Evolutionary conservation across 1,284 basidiomycete genomes (phyloP).

Genomic region (Sparassis latifolia): DNA sequence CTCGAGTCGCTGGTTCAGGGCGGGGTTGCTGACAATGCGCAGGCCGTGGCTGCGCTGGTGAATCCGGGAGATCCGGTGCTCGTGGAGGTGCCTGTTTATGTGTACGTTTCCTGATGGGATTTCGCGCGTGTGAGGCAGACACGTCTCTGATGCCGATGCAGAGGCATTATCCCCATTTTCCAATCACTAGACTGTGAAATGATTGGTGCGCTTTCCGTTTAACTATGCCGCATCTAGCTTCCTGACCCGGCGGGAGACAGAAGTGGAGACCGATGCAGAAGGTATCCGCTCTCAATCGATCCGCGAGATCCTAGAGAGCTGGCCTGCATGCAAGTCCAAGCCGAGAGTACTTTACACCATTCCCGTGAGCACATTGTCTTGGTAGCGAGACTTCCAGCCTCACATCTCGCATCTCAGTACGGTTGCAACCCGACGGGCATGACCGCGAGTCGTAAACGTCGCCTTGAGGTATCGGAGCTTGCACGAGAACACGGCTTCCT

Average conservation of each 20-base stretch:
- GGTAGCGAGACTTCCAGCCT: too few species aligned
- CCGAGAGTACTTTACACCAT: conserved; percentile 85
- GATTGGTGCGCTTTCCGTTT: conserved; percentile 40
- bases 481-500: conserved; percentile 74
- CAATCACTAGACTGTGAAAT: conserved; percentile 49
- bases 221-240: not conserved
- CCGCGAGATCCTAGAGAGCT: conserved; percentile 63
- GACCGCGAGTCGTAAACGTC: conserved; percentile 68
- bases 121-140: too few species aligned
- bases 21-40: not conserved
- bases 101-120: conserved; percentile 36
- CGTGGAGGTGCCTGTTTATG: conserved; percentile 84
- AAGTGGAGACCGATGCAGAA: conserved; percentile 74
- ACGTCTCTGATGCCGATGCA: conserved; percentile 17
- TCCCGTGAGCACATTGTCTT: conserved; percentile 40
- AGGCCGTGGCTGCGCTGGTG: conserved; percentile 58
- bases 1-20: not conserved
- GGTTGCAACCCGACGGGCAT: conserved; percentile 83
- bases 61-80: conserved; percentile 80
- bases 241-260: conserved; percentile 28
- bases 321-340: conserved; percentile 67
- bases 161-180: conserved; percentile 63
- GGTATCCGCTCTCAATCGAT: conserved; percentile 69
- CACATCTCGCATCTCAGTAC: conserved; percentile 37
- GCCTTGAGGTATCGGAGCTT: conserved; percentile 72